Percentiles rank a stretch among this genome's conserved stretches.
These are phyloP conservation scores for Gossypium longicalyx DNA, from an alignment of 345 rosid genomes.

Conservation along the genomic window DNA sequence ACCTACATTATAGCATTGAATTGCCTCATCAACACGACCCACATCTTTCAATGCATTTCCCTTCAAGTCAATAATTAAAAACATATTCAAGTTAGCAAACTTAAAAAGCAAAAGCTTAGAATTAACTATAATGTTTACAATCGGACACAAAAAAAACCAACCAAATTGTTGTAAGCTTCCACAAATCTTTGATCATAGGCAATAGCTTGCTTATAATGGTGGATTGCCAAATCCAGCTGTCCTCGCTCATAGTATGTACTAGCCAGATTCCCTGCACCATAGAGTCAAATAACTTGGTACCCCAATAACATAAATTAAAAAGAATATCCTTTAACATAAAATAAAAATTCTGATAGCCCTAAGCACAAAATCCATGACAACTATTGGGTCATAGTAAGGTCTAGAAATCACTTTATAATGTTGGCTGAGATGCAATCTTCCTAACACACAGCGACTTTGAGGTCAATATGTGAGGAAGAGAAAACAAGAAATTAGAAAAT, in stretches of 20 bases:
- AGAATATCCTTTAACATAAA: not conserved
- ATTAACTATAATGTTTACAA: not conserved
- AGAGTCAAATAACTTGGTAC: not conserved
- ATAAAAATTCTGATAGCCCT: not conserved
- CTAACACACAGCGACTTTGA: not conserved
- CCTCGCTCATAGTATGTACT: slow-evolving; percentile 83
- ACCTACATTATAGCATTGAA: slow-evolving; percentile 86
- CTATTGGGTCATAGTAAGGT: not conserved
- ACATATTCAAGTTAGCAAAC: slow-evolving; percentile 5
- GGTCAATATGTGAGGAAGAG: not conserved
- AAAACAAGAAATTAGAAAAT: not conserved
- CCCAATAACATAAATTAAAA: not conserved
- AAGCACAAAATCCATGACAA: not conserved
- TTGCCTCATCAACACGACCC: slow-evolving; percentile 90
- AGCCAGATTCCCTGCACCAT: slow-evolving; percentile 76
- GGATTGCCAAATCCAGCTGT: slow-evolving; percentile 81
- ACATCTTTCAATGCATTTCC: slow-evolving; percentile 96
- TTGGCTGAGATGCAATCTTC: not conserved
- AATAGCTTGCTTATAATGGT: slow-evolving; percentile 84
- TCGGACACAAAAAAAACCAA: slow-evolving; percentile 30
- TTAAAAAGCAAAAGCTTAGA: not conserved
- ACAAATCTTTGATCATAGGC: slow-evolving; percentile 72
- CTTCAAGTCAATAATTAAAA: slow-evolving; percentile 33
- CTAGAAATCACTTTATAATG: not conserved
- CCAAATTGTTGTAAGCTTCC: slow-evolving; percentile 98